Evolutionary conservation across 106 monocot genomes (phyloP).

Genomic region (Dendrobium catenatum): DNA sequence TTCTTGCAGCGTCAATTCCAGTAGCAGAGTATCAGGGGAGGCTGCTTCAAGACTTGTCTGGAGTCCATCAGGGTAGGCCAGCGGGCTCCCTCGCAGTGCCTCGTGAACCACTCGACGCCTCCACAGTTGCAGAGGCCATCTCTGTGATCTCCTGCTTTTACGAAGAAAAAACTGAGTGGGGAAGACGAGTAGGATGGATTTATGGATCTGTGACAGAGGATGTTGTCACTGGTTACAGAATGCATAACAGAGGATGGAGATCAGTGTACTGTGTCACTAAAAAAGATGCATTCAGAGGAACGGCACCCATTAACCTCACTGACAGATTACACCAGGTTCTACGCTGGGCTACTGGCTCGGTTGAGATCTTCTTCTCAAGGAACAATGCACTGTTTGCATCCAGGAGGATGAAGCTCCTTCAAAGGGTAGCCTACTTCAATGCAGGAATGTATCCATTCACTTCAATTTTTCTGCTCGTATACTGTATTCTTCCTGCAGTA

Average conservation of each 20-base stretch:
- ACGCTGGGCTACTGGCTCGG: slow-evolving; percentile 96
- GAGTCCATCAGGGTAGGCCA: slow-evolving; percentile 48
- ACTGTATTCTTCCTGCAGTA: slow-evolving; percentile 86
- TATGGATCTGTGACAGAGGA: slow-evolving; percentile 97
- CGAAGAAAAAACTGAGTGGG: slow-evolving; percentile 94
- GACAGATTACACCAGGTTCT: slow-evolving; percentile 94
- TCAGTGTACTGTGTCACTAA: slow-evolving; percentile 89
- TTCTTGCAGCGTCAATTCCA: slow-evolving; percentile 66
- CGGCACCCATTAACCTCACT: slow-evolving; percentile 94
- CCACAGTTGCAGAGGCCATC: slow-evolving; percentile 85
- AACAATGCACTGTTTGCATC: slow-evolving; percentile 89
- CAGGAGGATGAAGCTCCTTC: slow-evolving; percentile 82
- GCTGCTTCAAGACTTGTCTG: slow-evolving; percentile 74
- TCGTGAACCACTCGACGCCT: slow-evolving; percentile 81
- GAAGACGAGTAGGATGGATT: slow-evolving; percentile 82
- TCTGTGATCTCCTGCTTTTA: slow-evolving; percentile 89
- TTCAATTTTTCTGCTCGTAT: slow-evolving; percentile 71
- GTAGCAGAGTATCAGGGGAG: slow-evolving; percentile 89
- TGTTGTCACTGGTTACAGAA: slow-evolving; percentile 93
- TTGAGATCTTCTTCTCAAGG: slow-evolving; percentile 99
- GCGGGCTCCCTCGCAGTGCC: slow-evolving; percentile 69
- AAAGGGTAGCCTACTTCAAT: slow-evolving; percentile 89
- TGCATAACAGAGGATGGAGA: slow-evolving; percentile 98
- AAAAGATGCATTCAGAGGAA: slow-evolving; percentile 85
- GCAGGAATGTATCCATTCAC: slow-evolving; percentile 93